Conservation (phyloP, 768 basidiomycete species). For the Daedalea quercina region DNA sequence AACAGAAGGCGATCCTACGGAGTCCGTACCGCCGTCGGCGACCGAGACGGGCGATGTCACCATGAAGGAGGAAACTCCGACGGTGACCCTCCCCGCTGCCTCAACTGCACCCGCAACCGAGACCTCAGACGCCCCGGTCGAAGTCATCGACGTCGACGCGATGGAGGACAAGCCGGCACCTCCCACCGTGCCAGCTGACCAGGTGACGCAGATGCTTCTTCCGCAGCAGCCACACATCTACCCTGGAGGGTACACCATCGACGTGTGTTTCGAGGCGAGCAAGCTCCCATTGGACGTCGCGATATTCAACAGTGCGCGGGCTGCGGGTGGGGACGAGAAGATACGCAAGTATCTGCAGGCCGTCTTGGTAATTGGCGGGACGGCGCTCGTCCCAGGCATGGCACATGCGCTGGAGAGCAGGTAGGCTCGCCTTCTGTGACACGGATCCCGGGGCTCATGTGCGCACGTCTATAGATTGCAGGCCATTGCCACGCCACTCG, state of each 20-base stretch:
- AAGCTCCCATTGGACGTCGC: slow-evolving; percentile 91
- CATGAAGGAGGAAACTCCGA: slow-evolving; percentile 4
- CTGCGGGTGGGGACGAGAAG: slow-evolving; percentile 83
- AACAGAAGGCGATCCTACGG: slow-evolving; percentile 2
- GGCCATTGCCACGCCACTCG: slow-evolving; percentile 78
- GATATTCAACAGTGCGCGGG: slow-evolving; percentile 87
- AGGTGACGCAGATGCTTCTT: slow-evolving; percentile 29
- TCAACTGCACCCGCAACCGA: slow-evolving; percentile 14
- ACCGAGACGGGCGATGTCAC: slow-evolving; percentile 11
- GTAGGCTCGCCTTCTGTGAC: slow-evolving; percentile 31
- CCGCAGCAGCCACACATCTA: slow-evolving; percentile 23
- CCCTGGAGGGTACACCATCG: slow-evolving; percentile 49
- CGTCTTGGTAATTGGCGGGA: slow-evolving; percentile 83
- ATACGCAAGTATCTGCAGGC: slow-evolving; percentile 85
- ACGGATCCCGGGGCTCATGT: not conserved
- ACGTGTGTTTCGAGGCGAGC: slow-evolving; percentile 78
- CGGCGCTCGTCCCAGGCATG: slow-evolving; percentile 74
- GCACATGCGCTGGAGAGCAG: slow-evolving; percentile 84
- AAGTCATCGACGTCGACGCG: slow-evolving; percentile 38
- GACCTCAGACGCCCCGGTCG: slow-evolving; percentile 29
- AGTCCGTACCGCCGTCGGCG: not conserved
- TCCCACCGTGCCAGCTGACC: not conserved
- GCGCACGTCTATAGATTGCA: slow-evolving; percentile 45
- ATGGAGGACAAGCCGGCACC: slow-evolving; percentile 13
- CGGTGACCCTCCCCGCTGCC: slow-evolving; percentile 5